Base-by-base conservation (phyloP, 140 eudicot species). In the Anethum foeniculum region DNA sequence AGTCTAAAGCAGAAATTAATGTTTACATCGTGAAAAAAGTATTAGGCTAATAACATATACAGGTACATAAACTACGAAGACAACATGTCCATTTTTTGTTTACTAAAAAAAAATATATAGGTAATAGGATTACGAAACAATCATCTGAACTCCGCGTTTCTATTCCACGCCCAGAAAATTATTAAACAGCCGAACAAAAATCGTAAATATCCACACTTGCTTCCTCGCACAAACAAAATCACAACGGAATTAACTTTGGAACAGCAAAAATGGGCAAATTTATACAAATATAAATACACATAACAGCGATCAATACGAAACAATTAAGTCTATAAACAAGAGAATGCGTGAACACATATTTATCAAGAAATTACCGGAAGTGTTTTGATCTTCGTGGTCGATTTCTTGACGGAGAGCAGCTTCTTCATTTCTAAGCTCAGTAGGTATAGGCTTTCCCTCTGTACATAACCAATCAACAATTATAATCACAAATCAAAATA, bases 371-470 rank as follows among this genome's bases (percentile, higher is more conserved):
- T 36, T 81, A 92, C 98, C 77, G 7, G 97, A 93, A 54, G 98
- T 94, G 36, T 88, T 71, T 71, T 94, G 93, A 51, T 92, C 96
- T 81, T 94, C 98, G 43, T 92, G 96, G 83, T 94, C 98, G 73
- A 94, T 94, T 87, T 94, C 96, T 81, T 86, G 91, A 43, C 98
- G 96, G 60, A 94, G 97, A 28, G 93, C 90, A 10, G 97, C 96
- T 81, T 92, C 98, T 64, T 94, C 98, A 5, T 94, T 94, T 64
- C 95, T 85, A 56, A 94, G 94, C 92, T 94, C 98, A 28, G 98
- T 94, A 14, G 98, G 97, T 84, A 94, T 92, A 43, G 98, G 96
- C 51, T 92, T 94, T 10, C 98, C 98, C 95, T 94, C 98, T 94
- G 83, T 38, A 11, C 12, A 30, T 0, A 68, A 68, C 5, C 44